Percentiles rank a stretch among this genome's conserved stretches.
These are phyloP conservation scores for Bassia scoparia DNA, from an alignment of 148 eudicot species.

Conservation along the genomic window DNA sequence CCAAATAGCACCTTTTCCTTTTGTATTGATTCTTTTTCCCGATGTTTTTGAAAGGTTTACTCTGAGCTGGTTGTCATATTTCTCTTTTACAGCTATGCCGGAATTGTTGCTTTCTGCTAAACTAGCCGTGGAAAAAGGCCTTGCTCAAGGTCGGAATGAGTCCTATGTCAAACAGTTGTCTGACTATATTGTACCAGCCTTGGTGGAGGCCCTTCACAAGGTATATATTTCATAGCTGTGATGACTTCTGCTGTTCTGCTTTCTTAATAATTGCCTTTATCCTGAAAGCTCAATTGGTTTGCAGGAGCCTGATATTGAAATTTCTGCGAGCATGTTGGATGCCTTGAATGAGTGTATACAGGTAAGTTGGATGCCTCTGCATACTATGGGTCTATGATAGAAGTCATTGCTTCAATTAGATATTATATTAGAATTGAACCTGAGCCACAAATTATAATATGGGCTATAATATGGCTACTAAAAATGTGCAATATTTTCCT, in stretches of 20 bases:
- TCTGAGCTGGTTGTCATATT: constrained; percentile 12
- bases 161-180: constrained; percentile 87
- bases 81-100: constrained; percentile 72
- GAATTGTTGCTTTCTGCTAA: constrained; percentile 90
- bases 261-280: background rate
- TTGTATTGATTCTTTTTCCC: background rate
- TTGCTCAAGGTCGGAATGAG: constrained; percentile 87
- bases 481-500: background rate
- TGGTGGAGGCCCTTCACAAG: constrained; percentile 97
- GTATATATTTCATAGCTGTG: constrained; percentile 29
- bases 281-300: constrained; percentile 10
- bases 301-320: constrained; percentile 99
- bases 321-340: constrained; percentile 88
- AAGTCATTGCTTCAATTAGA: background rate
- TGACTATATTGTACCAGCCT: constrained; percentile 78
- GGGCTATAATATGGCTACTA: background rate
- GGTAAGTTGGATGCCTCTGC: constrained; percentile 36
- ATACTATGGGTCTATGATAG: background rate
- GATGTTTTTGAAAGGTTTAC: constrained; percentile 3
- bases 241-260: constrained; percentile 13
- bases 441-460: background rate
- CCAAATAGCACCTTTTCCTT: background rate
- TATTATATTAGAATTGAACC: background rate
- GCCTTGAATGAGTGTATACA: constrained; percentile 89
- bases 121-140: constrained; percentile 88